These are phyloP conservation scores for Suillus placidus DNA, from an alignment of 768 basidiomycete species.

Conservation along the genomic window DNA sequence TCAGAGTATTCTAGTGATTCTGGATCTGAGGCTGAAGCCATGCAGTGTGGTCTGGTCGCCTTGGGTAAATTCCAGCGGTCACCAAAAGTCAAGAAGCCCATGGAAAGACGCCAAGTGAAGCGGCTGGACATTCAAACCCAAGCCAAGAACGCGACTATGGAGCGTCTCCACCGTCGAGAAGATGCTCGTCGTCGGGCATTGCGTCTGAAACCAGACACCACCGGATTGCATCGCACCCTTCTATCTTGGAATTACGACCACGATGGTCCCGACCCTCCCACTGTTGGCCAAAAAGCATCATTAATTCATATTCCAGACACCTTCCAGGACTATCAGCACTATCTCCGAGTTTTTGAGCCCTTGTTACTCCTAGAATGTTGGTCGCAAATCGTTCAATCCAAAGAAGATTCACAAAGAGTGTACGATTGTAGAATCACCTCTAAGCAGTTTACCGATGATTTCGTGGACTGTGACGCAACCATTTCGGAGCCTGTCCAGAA, in stretches of 20 bases:
- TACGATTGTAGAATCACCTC: constrained; percentile 67
- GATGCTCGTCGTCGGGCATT: constrained; percentile 61
- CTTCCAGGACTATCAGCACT: constrained; percentile 69
- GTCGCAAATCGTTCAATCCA: constrained; percentile 82
- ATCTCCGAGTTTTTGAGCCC: constrained; percentile 78
- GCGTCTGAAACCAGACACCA: constrained; percentile 83
- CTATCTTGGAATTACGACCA: constrained; percentile 89
- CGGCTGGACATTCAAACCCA: constrained; percentile 55
- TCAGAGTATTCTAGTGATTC: constrained; percentile 47
- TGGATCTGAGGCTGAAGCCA: constrained; percentile 52
- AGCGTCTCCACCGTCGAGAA: constrained; percentile 57
- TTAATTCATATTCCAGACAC: constrained; percentile 57
- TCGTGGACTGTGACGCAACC: constrained; percentile 75
- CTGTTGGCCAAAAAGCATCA: constrained; percentile 35
- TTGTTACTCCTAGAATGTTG: constrained; percentile 88
- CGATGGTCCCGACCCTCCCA: constrained; percentile 62
- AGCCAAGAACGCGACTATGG: constrained; percentile 46
- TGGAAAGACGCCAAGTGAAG: constrained; percentile 65
- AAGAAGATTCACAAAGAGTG: constrained; percentile 58
- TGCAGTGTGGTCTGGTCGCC: constrained; percentile 48
- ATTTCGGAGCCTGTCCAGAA: constrained; percentile 61
- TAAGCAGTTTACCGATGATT: constrained; percentile 77
- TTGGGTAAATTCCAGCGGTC: constrained; percentile 64
- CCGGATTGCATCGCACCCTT: constrained; percentile 72
- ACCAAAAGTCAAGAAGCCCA: constrained; percentile 58